phyloP scores from a whole-genome alignment of 495 filamentous ascomycete species.

The Aspergillus sclerotiicarbonarius region DNA sequence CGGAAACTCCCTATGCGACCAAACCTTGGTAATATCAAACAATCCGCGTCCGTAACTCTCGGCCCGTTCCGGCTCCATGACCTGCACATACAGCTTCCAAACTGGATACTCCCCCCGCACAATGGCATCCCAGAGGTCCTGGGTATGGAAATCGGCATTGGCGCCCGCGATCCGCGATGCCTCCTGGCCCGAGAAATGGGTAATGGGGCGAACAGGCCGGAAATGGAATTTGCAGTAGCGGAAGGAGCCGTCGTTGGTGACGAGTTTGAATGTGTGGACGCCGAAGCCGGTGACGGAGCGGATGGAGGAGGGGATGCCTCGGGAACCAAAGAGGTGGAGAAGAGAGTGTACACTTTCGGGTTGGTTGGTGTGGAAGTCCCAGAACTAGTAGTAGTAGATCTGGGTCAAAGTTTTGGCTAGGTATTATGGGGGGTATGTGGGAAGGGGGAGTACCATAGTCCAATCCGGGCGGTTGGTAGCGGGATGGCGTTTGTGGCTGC shows the following conservation, averaged over 20 bases:
- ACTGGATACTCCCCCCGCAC: constrained; percentile 34
- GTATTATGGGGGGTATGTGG: background rate
- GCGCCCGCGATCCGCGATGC: constrained; percentile 51
- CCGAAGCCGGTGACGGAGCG: constrained; percentile 65
- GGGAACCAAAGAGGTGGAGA: constrained; percentile 65
- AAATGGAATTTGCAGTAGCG: constrained; percentile 65
- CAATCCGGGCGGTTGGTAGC: constrained; percentile 44
- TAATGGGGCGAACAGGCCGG: constrained; percentile 55
- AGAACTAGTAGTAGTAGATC: constrained; percentile 41
- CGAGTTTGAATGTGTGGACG: constrained; percentile 65
- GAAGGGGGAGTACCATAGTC: constrained; percentile 38
- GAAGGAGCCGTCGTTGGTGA: constrained; percentile 51
- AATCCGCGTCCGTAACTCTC: constrained; percentile 31
- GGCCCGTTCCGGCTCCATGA: constrained; percentile 50
- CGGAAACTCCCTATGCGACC: constrained; percentile 41
- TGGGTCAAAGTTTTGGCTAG: background rate
- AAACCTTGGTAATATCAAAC: constrained; percentile 49
- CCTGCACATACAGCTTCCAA: constrained; percentile 48
- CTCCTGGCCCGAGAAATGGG: constrained; percentile 53
- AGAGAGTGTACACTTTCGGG: constrained; percentile 55
- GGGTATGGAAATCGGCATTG: constrained; percentile 37
- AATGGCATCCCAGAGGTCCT: constrained; percentile 40
- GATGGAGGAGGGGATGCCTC: constrained; percentile 60
- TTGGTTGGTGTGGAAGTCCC: constrained; percentile 46
- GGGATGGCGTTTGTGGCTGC: constrained; percentile 50